Evolutionary conservation across 345 rosid genomes (phyloP).

Genomic region (Salix viminalis): DNA sequence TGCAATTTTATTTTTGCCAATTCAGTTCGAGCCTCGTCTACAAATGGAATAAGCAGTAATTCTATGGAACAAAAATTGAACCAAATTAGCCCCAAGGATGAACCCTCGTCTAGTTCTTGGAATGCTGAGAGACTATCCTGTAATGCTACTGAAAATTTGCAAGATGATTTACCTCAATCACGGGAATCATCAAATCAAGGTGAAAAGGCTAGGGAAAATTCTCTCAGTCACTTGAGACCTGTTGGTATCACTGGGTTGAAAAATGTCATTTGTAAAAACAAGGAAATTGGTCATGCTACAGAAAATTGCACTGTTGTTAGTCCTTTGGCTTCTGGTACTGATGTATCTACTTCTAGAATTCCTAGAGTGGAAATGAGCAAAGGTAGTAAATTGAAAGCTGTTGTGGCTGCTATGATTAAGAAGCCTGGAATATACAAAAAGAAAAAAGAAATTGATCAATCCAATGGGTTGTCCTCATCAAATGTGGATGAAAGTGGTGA

Average conservation of each 20-base stretch:
- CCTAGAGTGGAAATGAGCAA: constrained; percentile 44
- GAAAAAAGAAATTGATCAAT: constrained; percentile 47
- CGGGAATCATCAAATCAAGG: constrained; percentile 49
- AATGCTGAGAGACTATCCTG: constrained; percentile 41
- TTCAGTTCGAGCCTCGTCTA: constrained; percentile 47
- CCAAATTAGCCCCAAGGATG: constrained; percentile 53
- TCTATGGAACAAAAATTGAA: constrained; percentile 46
- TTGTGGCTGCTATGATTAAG: constrained; percentile 74
- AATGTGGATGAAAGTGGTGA: constrained; percentile 39
- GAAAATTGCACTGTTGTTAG: constrained; percentile 44
- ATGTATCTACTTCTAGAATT: constrained; percentile 45
- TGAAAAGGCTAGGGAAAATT: constrained; percentile 54
- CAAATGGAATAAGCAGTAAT: constrained; percentile 35
- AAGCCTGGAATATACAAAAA: constrained; percentile 64
- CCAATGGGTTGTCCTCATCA: constrained; percentile 40
- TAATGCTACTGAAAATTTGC: constrained; percentile 41
- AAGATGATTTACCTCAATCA: constrained; percentile 48
- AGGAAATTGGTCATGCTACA: constrained; percentile 55
- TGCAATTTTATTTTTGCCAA: constrained; percentile 5
- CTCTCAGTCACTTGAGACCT: constrained; percentile 44
- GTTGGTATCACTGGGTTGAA: constrained; percentile 37
- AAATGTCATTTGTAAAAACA: constrained; percentile 43
- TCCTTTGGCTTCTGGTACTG: constrained; percentile 42
- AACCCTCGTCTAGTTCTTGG: constrained; percentile 52
- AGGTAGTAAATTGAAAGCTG: constrained; percentile 66